phyloP scores from a whole-genome alignment of 1,284 basidiomycete genomes.

The Meripilus lineatus region DNA sequence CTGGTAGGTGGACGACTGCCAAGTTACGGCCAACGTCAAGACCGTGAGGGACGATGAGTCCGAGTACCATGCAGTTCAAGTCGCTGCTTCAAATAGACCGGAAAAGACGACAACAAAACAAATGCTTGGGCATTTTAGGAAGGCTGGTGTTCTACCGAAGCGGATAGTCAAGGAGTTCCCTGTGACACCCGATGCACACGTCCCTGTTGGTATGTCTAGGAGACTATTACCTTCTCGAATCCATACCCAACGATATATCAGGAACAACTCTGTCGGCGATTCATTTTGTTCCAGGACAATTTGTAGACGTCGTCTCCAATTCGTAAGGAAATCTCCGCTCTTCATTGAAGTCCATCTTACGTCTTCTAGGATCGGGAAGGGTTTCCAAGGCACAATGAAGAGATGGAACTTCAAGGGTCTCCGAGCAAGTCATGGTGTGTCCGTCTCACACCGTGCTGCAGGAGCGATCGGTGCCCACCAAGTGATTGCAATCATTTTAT shows the following conservation, averaged over 20 bases:
- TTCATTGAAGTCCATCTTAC: slow-evolving; percentile 3
- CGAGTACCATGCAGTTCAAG: slow-evolving; percentile 82
- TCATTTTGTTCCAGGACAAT: slow-evolving; percentile 98
- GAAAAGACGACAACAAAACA: slow-evolving; percentile 64
- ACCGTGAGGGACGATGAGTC: slow-evolving; percentile 59
- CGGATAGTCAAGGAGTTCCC: slow-evolving; percentile 87
- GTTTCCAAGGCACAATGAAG: slow-evolving; percentile 98
- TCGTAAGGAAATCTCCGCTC: slow-evolving; percentile 56
- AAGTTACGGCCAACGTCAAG: slow-evolving; percentile 75
- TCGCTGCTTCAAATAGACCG: slow-evolving; percentile 73
- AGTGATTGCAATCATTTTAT: too few species aligned
- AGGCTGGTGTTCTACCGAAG: slow-evolving; percentile 83
- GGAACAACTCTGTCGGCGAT: slow-evolving; percentile 87
- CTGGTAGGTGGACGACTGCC: slow-evolving; percentile 73
- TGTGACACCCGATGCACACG: slow-evolving; percentile 83
- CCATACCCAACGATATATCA: slow-evolving; percentile 25
- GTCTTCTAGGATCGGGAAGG: slow-evolving; percentile 81
- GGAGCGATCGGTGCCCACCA: slow-evolving; percentile 96
- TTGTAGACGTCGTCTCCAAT: slow-evolving; percentile 89
- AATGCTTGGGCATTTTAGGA: slow-evolving; percentile 85
- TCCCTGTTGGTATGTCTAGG: slow-evolving; percentile 84
- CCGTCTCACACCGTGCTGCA: slow-evolving; percentile 88
- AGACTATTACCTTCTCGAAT: not conserved
- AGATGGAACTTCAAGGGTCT: slow-evolving; percentile 92
- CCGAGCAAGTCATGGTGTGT: slow-evolving; percentile 94